Evolutionary conservation across 2,329 filamentous ascomycete species (phyloP).

Genomic region (Fusarium agapanthi): DNA sequence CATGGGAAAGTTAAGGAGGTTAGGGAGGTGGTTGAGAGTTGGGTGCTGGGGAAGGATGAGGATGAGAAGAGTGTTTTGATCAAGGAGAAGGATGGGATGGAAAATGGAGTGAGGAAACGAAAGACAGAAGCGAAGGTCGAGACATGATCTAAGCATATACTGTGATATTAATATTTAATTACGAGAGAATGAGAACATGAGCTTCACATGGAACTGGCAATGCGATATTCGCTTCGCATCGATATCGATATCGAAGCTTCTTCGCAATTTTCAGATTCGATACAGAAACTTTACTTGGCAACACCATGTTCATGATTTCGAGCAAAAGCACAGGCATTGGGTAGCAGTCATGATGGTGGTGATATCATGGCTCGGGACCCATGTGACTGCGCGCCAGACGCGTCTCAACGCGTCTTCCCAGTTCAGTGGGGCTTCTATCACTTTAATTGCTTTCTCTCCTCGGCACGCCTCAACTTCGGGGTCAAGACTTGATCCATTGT

Average conservation of each 20-base stretch:
- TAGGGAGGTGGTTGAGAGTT: slow-evolving; percentile 75
- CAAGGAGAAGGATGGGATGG: slow-evolving; percentile 29
- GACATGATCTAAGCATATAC: not conserved
- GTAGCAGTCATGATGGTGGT: not conserved
- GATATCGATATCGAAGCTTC: rapidly evolving
- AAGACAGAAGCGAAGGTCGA: slow-evolving; percentile 18
- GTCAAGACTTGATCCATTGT: not conserved
- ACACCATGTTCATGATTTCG: not conserved
- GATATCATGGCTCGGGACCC: slow-evolving; percentile 24
- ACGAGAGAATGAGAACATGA: not conserved
- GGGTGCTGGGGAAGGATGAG: slow-evolving; percentile 64
- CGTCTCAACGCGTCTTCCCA: slow-evolving; percentile 24
- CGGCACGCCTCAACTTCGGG: not conserved
- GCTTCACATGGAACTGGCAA: rapidly evolving
- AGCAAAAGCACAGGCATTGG: not conserved
- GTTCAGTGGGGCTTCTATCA: slow-evolving; percentile 13
- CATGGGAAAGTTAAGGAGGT: slow-evolving; percentile 69
- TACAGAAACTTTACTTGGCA: too few species aligned
- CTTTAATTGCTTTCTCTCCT: not conserved
- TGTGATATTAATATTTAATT: not conserved
- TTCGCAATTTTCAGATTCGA: not conserved
- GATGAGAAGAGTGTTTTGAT: slow-evolving; percentile 41
- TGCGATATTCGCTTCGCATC: too few species aligned
- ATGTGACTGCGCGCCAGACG: slow-evolving; percentile 33
- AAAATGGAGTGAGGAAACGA: slow-evolving; percentile 41